Percentiles rank a stretch among this genome's conserved stretches.
These are phyloP conservation scores for Zygosaccharomyces bisporus DNA, from an alignment of 805 yeast species.

Conservation along the genomic window DNA sequence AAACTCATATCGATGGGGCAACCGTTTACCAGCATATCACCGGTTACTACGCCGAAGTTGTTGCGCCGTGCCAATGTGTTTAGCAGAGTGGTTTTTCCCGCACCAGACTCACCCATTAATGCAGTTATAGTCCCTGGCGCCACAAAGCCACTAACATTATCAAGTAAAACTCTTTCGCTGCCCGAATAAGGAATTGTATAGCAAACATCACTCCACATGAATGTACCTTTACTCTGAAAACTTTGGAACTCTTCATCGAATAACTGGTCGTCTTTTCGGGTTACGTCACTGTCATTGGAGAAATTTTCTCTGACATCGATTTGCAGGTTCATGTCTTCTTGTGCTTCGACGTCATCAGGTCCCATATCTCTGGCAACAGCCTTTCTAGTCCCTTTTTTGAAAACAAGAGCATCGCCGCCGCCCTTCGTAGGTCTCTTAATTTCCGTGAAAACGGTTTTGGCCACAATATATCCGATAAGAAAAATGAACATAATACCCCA, in stretches of 20 bases:
- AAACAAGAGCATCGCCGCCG: conserved; percentile 42
- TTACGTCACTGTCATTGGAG: conserved; percentile 13
- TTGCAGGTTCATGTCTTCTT: conserved; percentile 15
- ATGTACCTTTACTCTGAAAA: conserved; percentile 31
- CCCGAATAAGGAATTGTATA: conserved; percentile 37
- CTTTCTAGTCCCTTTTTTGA: conserved; percentile 48
- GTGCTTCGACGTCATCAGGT: conserved; percentile 20
- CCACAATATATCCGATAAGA: conserved; percentile 20
- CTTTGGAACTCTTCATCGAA: conserved; percentile 21
- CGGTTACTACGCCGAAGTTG: conserved; percentile 48
- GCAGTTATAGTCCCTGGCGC: conserved; percentile 59
- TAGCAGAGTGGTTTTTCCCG: conserved; percentile 58
- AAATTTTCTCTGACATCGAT: conserved; percentile 18
- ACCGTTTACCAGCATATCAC: conserved; percentile 55
- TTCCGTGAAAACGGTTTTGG: conserved; percentile 25
- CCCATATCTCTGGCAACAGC: background rate
- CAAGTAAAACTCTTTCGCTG: conserved; percentile 49
- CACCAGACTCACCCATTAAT: conserved; percentile 63
- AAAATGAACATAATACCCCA: conserved; percentile 61
- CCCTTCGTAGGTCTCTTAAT: conserved; percentile 27
- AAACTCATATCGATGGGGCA: conserved; percentile 47
- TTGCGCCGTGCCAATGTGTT: conserved; percentile 52
- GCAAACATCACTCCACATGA: conserved; percentile 34
- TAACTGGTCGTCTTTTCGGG: background rate
- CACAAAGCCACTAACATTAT: conserved; percentile 43